Evolutionary conservation across 2,329 filamentous ascomycete species (phyloP), one percentile per base, ranked within the genome.

Genomic region (Metarhizium anisopliae): DNA sequence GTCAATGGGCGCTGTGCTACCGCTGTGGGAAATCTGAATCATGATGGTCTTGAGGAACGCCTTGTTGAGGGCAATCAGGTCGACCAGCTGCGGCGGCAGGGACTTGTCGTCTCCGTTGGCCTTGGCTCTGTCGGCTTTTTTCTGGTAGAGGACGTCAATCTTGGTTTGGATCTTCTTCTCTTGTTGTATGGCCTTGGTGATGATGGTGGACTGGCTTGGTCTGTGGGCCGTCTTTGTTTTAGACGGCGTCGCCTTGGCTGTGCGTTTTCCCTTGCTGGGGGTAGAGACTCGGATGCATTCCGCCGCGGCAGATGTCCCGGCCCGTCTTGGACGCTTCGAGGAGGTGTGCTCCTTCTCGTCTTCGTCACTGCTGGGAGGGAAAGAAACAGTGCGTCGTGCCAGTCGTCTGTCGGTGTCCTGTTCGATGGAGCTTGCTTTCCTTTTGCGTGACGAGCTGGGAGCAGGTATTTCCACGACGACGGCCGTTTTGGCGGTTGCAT

Each of bases 11-110:
- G 81, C 76, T 50, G 77, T 74, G 35, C 74, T 72, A 57, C 85
- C 84, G 67, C 86, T 83, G 69, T 92, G 87, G 1, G 85, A 85
- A 58, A 83, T 79, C 63, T 90, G 86, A 10, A 91, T 72, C 0
- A 81, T 79, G 29, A 90, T 73, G 0, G 86, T 84, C 63, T 85
- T 84, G 56, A 89, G 74, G 61, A 91, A 87, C 11, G 84, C 78
- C 45, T 76, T 75, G 67, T 90, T 83, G 30, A 92, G 74, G 56
- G 79, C 73, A 52, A 88, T 70, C 16, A 90, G 73, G 51, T 87
- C 81, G 56, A 75, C 67, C 45, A 84, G 71, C 62, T 83, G 81
- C 18, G 65, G 66, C 11, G 79, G 81, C 5, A 85, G 73, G 6
- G 63, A 64, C 29, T 57, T 47, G 4, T 60, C 55, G 6, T 53